Percentiles rank a stretch among this genome's conserved stretches.
Conservation (phyloP, 306 rosid species). For the Leucaena leucocephala region DNA sequence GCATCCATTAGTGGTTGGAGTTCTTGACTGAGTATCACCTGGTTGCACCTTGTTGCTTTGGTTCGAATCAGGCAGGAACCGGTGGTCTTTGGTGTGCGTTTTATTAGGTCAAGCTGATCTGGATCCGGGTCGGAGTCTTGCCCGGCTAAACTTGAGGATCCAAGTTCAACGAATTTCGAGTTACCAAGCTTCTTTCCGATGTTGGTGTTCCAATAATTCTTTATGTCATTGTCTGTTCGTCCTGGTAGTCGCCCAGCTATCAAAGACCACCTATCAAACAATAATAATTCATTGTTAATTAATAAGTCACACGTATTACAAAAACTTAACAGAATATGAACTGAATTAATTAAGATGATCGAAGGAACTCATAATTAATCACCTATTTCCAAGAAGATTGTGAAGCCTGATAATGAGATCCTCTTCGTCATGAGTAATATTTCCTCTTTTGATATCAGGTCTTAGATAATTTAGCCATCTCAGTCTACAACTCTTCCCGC, state of each 20-base stretch:
- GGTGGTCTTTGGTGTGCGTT: neutral
- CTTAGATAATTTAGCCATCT: constrained; percentile 49
- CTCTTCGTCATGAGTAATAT: constrained; percentile 34
- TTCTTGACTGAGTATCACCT: constrained; percentile 32
- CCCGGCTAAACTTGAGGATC: neutral
- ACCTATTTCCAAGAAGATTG: constrained; percentile 42
- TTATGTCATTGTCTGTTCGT: constrained; percentile 75
- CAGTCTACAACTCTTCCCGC: constrained; percentile 48
- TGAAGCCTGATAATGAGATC: constrained; percentile 46
- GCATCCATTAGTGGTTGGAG: neutral
- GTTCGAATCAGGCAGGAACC: constrained; percentile 44
- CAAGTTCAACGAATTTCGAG: neutral
- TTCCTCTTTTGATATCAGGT: constrained; percentile 44
- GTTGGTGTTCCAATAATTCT: constrained; percentile 62
- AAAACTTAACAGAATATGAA: no score
- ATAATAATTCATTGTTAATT: neutral
- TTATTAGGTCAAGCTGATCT: neutral
- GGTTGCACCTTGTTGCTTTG: constrained; percentile 64
- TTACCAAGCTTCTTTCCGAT: constrained; percentile 53
- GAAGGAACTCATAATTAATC: neutral
- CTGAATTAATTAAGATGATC: no score
- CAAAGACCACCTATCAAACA: constrained; percentile 54
- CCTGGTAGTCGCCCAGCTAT: constrained; percentile 71
- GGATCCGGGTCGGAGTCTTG: neutral
- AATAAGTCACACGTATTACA: no score